These are phyloP conservation scores for Phlyctochytrium bullatum DNA, from an alignment of 192 early-diverging fungal species.

Conservation along the genomic window DNA sequence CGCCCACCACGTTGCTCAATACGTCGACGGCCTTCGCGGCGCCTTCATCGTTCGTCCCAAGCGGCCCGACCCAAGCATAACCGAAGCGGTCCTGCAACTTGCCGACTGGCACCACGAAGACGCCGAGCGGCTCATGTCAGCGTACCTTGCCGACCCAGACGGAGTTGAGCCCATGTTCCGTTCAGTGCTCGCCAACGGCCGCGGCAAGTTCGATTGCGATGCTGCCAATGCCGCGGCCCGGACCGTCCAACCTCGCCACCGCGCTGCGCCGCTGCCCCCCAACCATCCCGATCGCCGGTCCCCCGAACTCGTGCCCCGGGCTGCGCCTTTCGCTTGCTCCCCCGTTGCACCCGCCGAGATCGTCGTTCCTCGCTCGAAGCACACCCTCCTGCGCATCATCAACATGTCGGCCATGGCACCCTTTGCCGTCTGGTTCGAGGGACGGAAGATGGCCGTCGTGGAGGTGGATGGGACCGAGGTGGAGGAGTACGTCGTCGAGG, in stretches of 20 bases:
- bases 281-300: too few relatives aligned
- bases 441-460: slow-evolving; percentile 53
- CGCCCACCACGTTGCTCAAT: slow-evolving; percentile 45
- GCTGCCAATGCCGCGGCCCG: not conserved
- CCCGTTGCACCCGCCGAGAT: too few relatives aligned
- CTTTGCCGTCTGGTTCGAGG: slow-evolving; percentile 43
- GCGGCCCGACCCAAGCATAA: slow-evolving; percentile 48
- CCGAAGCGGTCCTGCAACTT: slow-evolving; percentile 59
- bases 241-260: too few relatives aligned
- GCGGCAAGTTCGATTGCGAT: slow-evolving; percentile 25
- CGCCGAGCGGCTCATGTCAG: slow-evolving; percentile 38
- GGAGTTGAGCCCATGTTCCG: slow-evolving; percentile 63
- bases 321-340: slow-evolving; percentile 11
- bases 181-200: slow-evolving; percentile 60
- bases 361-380: too few relatives aligned
- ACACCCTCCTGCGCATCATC: slow-evolving; percentile 42
- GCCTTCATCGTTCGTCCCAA: slow-evolving; percentile 67
- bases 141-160: slow-evolving; percentile 57
- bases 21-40: slow-evolving; percentile 72
- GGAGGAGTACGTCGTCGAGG: slow-evolving; percentile 35
- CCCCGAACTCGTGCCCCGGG: too few relatives aligned
- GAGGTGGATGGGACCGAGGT: slow-evolving; percentile 50
- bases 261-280: too few relatives aligned
- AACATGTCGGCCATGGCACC: slow-evolving; percentile 42
- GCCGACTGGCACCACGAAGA: slow-evolving; percentile 69